phyloP scores from a whole-genome alignment of 805 yeast genomes.

The Monosporozyma unispora region DNA sequence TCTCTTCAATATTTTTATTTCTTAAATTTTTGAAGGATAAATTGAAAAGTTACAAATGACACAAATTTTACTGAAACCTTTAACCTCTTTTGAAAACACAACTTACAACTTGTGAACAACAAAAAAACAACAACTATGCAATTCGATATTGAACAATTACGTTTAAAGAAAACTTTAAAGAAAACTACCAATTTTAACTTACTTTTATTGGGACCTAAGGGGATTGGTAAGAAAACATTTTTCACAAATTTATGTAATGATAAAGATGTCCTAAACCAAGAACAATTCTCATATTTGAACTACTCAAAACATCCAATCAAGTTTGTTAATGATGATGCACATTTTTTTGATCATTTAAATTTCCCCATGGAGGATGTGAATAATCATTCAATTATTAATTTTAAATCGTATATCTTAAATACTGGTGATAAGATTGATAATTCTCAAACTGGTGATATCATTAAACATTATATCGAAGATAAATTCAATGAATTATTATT shows the following conservation, averaged over 20 bases:
- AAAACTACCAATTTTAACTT: slow-evolving; percentile 56
- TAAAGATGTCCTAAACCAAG: slow-evolving; percentile 20
- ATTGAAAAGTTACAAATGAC: not conserved
- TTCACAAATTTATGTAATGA: slow-evolving; percentile 50
- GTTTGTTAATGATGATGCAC: not conserved
- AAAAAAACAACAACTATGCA: not conserved
- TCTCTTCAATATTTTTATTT: too few relatives aligned
- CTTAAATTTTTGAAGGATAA: too few relatives aligned
- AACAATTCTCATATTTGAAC: slow-evolving; percentile 3
- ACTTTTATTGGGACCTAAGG: slow-evolving; percentile 64
- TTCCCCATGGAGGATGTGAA: not conserved
- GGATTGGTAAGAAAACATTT: slow-evolving; percentile 68
- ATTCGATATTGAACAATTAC: slow-evolving; percentile 31
- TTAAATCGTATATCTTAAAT: slow-evolving; percentile 47
- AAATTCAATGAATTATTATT: slow-evolving; percentile 66
- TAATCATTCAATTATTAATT: slow-evolving; percentile 5
- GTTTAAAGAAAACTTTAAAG: slow-evolving; percentile 54
- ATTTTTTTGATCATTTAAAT: not conserved
- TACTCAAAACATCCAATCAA: not conserved
- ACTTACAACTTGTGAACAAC: not conserved
- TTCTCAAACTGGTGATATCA: slow-evolving; percentile 38
- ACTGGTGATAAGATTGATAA: slow-evolving; percentile 43
- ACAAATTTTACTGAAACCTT: too few relatives aligned
- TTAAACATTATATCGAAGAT: slow-evolving; percentile 53
- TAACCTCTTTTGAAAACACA: too few relatives aligned